Percentiles rank a stretch among this genome's conserved stretches.
Evolutionary conservation across 1,284 basidiomycete species (phyloP).

Genomic region (Leccinum huronense): DNA sequence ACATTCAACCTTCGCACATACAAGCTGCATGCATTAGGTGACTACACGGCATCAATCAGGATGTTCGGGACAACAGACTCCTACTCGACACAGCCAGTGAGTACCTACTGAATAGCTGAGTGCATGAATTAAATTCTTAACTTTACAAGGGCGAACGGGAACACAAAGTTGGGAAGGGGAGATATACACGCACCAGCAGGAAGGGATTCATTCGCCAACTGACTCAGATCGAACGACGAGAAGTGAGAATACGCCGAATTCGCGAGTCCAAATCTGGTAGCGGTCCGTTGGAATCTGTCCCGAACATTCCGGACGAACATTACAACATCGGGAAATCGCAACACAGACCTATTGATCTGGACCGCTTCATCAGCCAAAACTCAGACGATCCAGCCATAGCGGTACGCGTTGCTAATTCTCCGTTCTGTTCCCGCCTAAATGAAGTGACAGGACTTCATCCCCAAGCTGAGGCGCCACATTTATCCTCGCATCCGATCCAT

Average conservation of each 20-base stretch:
- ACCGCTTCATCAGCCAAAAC: not conserved
- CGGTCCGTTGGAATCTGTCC: not conserved
- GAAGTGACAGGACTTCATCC: not conserved
- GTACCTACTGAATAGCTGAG: not conserved
- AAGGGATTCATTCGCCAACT: not conserved
- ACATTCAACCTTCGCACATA: slow-evolving; percentile 24
- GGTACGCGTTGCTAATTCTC: not conserved
- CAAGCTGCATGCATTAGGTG: slow-evolving; percentile 27
- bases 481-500: not conserved
- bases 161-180: slow-evolving; percentile 3
- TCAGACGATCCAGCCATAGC: not conserved
- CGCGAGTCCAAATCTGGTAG: not conserved
- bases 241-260: not conserved
- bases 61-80: not conserved
- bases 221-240: not conserved
- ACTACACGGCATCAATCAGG: slow-evolving; percentile 17
- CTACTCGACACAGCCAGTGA: slow-evolving; percentile 10
- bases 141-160: slow-evolving; percentile 10
- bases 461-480: no score
- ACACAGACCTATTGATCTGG: not conserved
- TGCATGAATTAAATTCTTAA: not conserved
- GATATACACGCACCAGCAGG: slow-evolving; percentile 4
- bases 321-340: not conserved
- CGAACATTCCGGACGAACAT: not conserved
- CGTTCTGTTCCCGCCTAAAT: not conserved